Conservation (phyloP, 225 moss, liverwort and hornwort genomes). For the Asterella californica region DNA sequence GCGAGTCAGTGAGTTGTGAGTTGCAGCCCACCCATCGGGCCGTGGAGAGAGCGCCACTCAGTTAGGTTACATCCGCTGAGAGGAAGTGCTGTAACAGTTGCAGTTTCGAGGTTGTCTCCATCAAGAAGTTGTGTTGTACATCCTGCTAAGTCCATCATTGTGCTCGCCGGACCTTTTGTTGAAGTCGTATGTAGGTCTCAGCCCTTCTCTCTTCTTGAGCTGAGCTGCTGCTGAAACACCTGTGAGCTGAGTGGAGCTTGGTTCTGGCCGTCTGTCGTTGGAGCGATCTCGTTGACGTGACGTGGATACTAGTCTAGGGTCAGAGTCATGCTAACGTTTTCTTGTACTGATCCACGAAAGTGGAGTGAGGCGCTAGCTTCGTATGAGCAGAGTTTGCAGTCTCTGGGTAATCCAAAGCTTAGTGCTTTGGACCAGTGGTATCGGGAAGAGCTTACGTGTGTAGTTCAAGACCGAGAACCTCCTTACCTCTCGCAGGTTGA, state of each 20-base stretch:
- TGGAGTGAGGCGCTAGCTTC: constrained; percentile 53
- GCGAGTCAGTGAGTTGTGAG: too few relatives aligned
- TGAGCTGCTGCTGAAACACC: background rate
- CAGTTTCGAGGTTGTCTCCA: background rate
- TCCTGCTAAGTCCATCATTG: background rate
- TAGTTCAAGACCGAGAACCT: constrained; percentile 45
- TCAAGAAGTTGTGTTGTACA: background rate
- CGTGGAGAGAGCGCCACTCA: background rate
- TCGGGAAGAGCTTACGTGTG: constrained; percentile 47
- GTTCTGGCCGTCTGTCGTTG: too few relatives aligned
- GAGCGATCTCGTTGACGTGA: background rate
- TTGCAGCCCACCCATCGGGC: too few relatives aligned
- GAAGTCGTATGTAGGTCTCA: too few relatives aligned
- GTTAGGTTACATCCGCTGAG: background rate
- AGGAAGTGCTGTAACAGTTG: background rate
- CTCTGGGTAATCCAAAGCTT: constrained; percentile 42
- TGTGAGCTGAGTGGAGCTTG: background rate
- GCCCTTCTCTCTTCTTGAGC: background rate
- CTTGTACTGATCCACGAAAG: constrained; percentile 39
- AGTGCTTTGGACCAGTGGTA: constrained; percentile 59
- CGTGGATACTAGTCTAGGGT: background rate
- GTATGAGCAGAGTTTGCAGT: constrained; percentile 42
- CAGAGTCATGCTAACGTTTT: constrained; percentile 49
- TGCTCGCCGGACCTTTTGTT: background rate
- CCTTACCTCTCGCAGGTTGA: constrained; percentile 51